Evolutionary conservation across 1,284 basidiomycete species (phyloP).

Genomic region (Cryptococcus sp.): DNA sequence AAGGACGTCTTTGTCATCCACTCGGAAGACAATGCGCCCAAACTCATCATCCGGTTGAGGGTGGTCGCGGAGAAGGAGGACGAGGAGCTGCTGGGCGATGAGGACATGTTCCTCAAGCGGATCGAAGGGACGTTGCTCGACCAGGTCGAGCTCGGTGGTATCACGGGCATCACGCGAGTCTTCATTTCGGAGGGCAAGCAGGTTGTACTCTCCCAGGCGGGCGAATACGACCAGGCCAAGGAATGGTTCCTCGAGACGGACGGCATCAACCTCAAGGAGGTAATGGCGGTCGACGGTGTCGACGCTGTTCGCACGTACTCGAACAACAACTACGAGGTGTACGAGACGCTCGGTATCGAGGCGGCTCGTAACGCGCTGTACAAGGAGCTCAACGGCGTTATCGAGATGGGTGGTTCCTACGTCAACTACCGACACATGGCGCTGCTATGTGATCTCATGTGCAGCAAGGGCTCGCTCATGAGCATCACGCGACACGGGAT

Average conservation of each 20-base stretch:
- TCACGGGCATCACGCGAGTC: conserved; percentile 84
- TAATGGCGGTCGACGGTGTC: conserved; percentile 92
- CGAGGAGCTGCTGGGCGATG: conserved; percentile 76
- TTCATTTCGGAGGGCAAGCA: conserved; percentile 91
- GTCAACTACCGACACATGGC: conserved; percentile 98
- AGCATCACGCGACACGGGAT: conserved; percentile 99
- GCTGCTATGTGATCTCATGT: conserved; percentile 96
- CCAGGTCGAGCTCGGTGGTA: conserved; percentile 91
- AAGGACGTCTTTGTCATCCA: conserved; percentile 97
- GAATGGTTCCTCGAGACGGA: conserved; percentile 99
- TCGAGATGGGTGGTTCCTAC: conserved; percentile 99
- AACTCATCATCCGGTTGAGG: conserved; percentile 94
- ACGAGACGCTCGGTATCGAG: conserved; percentile 96
- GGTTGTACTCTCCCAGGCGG: conserved; percentile 59
- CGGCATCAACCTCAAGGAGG: conserved; percentile 88
- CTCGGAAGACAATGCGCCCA: conserved; percentile 98
- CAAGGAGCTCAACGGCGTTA: conserved; percentile 87
- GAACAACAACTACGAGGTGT: conserved; percentile 95
- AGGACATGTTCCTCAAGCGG: conserved; percentile 94
- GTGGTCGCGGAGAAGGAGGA: conserved; percentile 86
- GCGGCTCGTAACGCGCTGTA: conserved; percentile 91
- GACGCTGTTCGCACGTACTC: conserved; percentile 90
- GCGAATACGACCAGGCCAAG: conserved; percentile 56
- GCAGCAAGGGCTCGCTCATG: conserved; percentile 92
- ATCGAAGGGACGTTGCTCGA: conserved; percentile 95